phyloP scores from a whole-genome alignment of 202 grass and related monocot genomes.

The Dendrocalamus latiflorus region DNA sequence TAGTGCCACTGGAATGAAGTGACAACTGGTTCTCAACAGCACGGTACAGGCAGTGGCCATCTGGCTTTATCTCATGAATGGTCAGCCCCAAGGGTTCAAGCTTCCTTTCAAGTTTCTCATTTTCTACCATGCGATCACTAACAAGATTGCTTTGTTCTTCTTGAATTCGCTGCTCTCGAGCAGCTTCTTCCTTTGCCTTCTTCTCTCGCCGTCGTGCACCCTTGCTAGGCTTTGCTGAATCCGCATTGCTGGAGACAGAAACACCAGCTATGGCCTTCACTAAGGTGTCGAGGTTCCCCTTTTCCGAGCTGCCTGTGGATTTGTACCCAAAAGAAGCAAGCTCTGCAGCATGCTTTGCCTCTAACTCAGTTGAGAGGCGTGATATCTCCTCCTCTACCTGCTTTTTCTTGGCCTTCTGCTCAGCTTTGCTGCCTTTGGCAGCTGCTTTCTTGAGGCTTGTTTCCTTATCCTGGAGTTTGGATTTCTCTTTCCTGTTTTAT shows the following conservation, averaged over 20 bases:
- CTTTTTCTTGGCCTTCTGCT: slow-evolving; percentile 96
- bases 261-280: slow-evolving; percentile 90
- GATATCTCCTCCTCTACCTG: slow-evolving; percentile 83
- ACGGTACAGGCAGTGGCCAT: slow-evolving; percentile 89
- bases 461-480: slow-evolving; percentile 87
- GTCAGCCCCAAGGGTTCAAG: slow-evolving; percentile 67
- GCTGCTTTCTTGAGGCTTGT: slow-evolving; percentile 81
- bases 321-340: slow-evolving; percentile 80
- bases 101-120: slow-evolving; percentile 64
- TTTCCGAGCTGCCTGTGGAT: slow-evolving; percentile 42
- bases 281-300: slow-evolving; percentile 63
- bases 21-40: slow-evolving; percentile 84
- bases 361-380: slow-evolving; percentile 55
- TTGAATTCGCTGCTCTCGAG: slow-evolving; percentile 86
- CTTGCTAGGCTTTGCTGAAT: slow-evolving; percentile 66
- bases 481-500: slow-evolving; percentile 71
- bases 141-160: slow-evolving; percentile 87
- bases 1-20: slow-evolving; percentile 33
- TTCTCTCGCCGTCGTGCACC: slow-evolving; percentile 54
- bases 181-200: slow-evolving; percentile 85
- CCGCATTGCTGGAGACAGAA: slow-evolving; percentile 40
- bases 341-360: slow-evolving; percentile 67
- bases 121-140: slow-evolving; percentile 71
- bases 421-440: slow-evolving; percentile 95
- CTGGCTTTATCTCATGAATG: slow-evolving; percentile 88